Evolutionary conservation across 805 yeast species (phyloP), one percentile per base, ranked within the genome.

Genomic region (Hanseniaspora vineae): DNA sequence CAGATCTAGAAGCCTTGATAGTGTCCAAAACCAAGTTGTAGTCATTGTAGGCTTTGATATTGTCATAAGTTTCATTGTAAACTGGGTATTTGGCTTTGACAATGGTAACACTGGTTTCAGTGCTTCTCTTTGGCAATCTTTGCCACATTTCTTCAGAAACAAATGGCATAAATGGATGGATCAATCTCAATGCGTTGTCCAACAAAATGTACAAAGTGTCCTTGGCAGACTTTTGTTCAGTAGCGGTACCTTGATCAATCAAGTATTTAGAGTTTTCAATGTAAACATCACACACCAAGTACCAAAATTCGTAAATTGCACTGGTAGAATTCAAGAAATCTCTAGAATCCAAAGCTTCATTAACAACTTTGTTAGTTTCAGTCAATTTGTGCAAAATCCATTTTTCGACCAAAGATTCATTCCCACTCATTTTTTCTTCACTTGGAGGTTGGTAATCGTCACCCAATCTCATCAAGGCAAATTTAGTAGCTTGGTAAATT

Each of bases 101-200:
- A 64, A 92, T 87, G 18, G 96, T 75, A 46, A 66, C 70, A 29
- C 87, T 71, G 19, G 68, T 67, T 58, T 85, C 96, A 47, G 79
- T 69, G 8, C 77, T 75, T 63, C 96, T 80, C 60, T 84, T 82
- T 58, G 97, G 97, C 60, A 92, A 72, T 69, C 97, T 85, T 72
- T 92, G 98, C 97, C 97, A 92, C 85, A 92, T 78, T 73, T 92
- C 98, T 69, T 92, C 98, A 44, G 97, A 82, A 55, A 92, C 72
- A 64, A 78, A 92, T 39, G 98, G 98, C 98, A 92, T 92, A 73
- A 87, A 92, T 65, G 98, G 98, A 64, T 90, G 97, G 57, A 90
- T 92, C 70, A 92, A 64, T 64, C 76, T 81, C 70, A 90, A 76
- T 11, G 96, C 96, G 55, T 84, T 84, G 60, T 92, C 97, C 56